Base-by-base conservation (phyloP, 139 green algal species). In the Bryopsis sp. region DNA sequence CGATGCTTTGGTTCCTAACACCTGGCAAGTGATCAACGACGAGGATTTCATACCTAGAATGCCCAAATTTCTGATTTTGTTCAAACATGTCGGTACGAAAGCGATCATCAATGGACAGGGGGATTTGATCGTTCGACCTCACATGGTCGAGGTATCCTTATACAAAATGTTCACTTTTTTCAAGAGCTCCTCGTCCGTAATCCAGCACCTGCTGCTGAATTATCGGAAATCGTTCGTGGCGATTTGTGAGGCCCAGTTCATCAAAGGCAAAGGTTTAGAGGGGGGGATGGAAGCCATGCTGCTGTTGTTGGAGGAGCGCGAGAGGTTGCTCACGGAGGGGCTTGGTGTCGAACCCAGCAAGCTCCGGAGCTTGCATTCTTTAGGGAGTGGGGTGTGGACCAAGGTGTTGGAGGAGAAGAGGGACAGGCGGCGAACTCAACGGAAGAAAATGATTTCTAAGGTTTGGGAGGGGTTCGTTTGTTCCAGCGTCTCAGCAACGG, bases 1-100 rank as follows among this genome's bases (percentile, higher is more conserved):
- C 34, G 61, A 59, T 2, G 22, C 58, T 1, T 39, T 63, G 0
- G 66, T 86, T 1, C 81, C 78, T 15, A 69, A 88, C 64, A 84
- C 76, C 19, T 88, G 80, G 75, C 50, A 31, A 37, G 39, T 54
- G 43, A 54, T 54, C 68, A 47, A 57, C 28, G 33, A 57, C 33
- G 33, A 74, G 63, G 74, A 80, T 50, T 57, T 64, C 15, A 57
- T 80, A n/a, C 65, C 74, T 1, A 46, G 70, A 1, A 71, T 54
- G 0, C 66, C 66, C 61, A 80, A 80, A 58, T 78, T 82, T 36
- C 35, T 73, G 39, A 36, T 38, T n/a, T 39, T 74, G 7, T 86
- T 84, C 75, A 86, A 86, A 69, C 78, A 75, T 22, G 58, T 61
- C n/a, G 80, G 80, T 1, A 32, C 75, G 6, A 69, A 75, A 8